phyloP scores from a whole-genome alignment of 2,329 filamentous ascomycete genomes.

The Stagonosporopsis rhizophila region DNA sequence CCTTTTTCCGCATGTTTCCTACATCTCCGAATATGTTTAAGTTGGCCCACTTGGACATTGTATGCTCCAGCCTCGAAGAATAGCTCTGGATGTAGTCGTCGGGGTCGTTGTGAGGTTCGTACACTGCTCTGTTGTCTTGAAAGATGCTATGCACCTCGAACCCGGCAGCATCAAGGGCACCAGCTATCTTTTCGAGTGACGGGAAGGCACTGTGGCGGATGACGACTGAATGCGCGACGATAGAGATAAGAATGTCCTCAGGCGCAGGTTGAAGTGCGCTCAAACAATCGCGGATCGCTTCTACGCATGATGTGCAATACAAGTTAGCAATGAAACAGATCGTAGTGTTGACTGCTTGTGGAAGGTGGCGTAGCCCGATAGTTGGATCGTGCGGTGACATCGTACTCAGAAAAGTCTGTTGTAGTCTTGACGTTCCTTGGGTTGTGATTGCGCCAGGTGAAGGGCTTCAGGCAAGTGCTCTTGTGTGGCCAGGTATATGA shows the following conservation, averaged over 20 bases:
- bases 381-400: slow-evolving; percentile 25
- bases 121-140: slow-evolving; percentile 32
- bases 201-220: slow-evolving; percentile 60
- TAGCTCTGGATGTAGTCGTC: slow-evolving; percentile 35
- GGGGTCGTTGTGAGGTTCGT: slow-evolving; percentile 21
- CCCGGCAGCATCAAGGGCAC: slow-evolving; percentile 62
- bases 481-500: background rate
- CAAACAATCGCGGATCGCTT: slow-evolving; percentile 68
- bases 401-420: background rate
- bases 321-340: slow-evolving; percentile 75
- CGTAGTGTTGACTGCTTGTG: slow-evolving; percentile 48
- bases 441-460: slow-evolving; percentile 21
- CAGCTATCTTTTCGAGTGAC: slow-evolving; percentile 50
- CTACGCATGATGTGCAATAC: slow-evolving; percentile 79
- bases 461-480: slow-evolving; percentile 1
- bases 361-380: slow-evolving; percentile 22
- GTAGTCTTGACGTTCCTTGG: slow-evolving; percentile 16
- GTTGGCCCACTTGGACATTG: slow-evolving; percentile 38
- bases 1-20: slow-evolving; percentile 40
- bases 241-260: slow-evolving; percentile 70
- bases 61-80: slow-evolving; percentile 46
- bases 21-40: slow-evolving; percentile 14
- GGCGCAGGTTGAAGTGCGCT: slow-evolving; percentile 56
- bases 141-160: slow-evolving; percentile 65
- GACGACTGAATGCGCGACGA: slow-evolving; percentile 74